Conservation (phyloP, 768 basidiomycete genomes). For the Leccinum boreale region DNA sequence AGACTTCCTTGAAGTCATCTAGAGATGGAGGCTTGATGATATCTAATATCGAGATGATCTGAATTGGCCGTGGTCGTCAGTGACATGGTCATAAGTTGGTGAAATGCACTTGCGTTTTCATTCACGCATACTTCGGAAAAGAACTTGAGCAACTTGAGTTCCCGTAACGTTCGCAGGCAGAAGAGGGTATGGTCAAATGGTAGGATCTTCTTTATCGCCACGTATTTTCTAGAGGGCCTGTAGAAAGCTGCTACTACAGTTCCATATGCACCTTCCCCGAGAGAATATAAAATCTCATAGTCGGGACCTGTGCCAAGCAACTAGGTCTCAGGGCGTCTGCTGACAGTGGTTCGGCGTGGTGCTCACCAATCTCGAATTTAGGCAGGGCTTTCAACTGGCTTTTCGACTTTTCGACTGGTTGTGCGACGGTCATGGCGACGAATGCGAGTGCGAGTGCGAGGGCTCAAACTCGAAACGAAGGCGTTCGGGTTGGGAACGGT, state of each 20-base stretch:
- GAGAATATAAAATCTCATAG: conserved; percentile 68
- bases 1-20: conserved; percentile 83
- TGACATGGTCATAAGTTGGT: neutral
- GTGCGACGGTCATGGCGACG: conserved; percentile 5
- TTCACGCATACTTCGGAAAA: conserved; percentile 78
- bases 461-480: neutral
- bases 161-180: conserved; percentile 83
- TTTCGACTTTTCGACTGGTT: conserved; percentile 34
- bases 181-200: conserved; percentile 95
- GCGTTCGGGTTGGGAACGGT: neutral
- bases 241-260: conserved; percentile 88
- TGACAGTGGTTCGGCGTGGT: neutral
- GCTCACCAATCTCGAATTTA: conserved; percentile 67
- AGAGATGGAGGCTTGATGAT: conserved; percentile 78
- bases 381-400: conserved; percentile 56
- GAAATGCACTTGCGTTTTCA: conserved; percentile 57
- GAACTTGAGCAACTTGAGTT: conserved; percentile 87
- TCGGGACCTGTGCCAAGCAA: conserved; percentile 50
- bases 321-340: neutral
- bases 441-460: neutral
- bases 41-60: conserved; percentile 93
- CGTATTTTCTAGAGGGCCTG: conserved; percentile 73
- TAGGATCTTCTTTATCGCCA: conserved; percentile 94
- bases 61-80: conserved; percentile 2
- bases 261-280: conserved; percentile 88